A percentile compares a stretch with the other conserved stretches of the same genome.
phyloP scores from a whole-genome alignment of 2,329 filamentous ascomycete species.

The Magnaporthiopsis incrustans region DNA sequence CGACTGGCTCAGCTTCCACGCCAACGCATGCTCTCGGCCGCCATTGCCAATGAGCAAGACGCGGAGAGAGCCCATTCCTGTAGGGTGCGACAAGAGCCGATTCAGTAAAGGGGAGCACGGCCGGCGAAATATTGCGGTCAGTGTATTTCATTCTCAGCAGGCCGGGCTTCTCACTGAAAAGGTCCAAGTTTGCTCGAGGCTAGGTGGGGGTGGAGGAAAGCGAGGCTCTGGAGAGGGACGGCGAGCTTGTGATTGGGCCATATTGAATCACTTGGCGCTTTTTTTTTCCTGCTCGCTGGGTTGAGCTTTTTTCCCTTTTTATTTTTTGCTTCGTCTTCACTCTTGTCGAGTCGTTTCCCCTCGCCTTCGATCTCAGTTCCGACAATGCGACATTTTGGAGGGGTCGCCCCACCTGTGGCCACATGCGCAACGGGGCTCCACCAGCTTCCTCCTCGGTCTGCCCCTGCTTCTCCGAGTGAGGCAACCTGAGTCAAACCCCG shows the following conservation, averaged over 20 bases:
- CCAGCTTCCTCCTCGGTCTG: not conserved
- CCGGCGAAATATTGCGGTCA: not conserved
- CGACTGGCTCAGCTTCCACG: constrained; percentile 88
- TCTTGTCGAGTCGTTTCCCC: not conserved
- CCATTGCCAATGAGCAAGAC: constrained; percentile 87
- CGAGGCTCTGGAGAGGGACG: not conserved
- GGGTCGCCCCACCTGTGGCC: not conserved
- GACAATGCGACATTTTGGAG: not conserved
- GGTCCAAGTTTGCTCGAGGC: not conserved
- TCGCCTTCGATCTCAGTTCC: not conserved
- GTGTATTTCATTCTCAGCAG: not conserved
- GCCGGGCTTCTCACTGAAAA: not conserved
- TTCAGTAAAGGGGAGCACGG: not conserved
- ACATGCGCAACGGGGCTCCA: not conserved
- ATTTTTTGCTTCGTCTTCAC: not conserved
- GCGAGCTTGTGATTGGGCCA: not conserved
- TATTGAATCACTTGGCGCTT: not conserved
- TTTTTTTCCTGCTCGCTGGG: constrained; percentile 1
- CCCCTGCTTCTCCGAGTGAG: not conserved
- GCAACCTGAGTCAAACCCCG: constrained; percentile 1
- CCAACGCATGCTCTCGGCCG: constrained; percentile 87
- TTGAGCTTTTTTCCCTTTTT: not conserved
- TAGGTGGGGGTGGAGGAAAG: not conserved
- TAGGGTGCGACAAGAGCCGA: not conserved
- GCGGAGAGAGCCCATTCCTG: constrained; percentile 10